Evolutionary conservation across 768 basidiomycete species (phyloP).

Genomic region (Chalciporus chontae): DNA sequence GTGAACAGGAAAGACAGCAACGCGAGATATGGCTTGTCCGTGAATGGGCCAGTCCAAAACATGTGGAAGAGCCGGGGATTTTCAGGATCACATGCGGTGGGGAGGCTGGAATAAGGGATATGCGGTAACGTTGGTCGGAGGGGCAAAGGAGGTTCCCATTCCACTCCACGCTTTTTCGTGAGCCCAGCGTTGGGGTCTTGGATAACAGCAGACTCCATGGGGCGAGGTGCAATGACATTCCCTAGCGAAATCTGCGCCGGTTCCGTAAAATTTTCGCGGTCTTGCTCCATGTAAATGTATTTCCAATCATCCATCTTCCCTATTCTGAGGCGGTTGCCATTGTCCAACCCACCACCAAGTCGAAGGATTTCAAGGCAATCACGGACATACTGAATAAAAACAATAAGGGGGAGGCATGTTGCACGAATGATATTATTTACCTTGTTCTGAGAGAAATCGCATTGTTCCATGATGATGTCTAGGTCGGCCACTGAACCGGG

Average conservation of each 20-base stretch:
- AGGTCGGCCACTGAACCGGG: slow-evolving; percentile 85
- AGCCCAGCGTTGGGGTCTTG: slow-evolving; percentile 54
- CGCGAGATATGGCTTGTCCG: slow-evolving; percentile 97
- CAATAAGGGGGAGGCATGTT: slow-evolving; percentile 10
- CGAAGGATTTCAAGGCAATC: slow-evolving; percentile 95
- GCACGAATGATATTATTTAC: slow-evolving; percentile 32
- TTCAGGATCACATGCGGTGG: slow-evolving; percentile 74
- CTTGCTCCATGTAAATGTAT: slow-evolving; percentile 79
- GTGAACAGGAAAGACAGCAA: slow-evolving; percentile 94
- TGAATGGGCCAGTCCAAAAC: slow-evolving; percentile 99
- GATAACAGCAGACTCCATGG: slow-evolving; percentile 26
- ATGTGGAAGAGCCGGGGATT: slow-evolving; percentile 93
- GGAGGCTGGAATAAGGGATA: slow-evolving; percentile 52
- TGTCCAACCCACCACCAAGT: slow-evolving; percentile 87
- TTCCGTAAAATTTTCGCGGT: slow-evolving; percentile 38
- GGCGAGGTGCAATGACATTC: slow-evolving; percentile 31
- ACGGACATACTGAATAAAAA: slow-evolving; percentile 73
- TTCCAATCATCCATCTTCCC: slow-evolving; percentile 81
- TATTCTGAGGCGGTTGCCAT: slow-evolving; percentile 68
- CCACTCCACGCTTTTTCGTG: slow-evolving; percentile 52
- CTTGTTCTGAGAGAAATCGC: slow-evolving; percentile 83
- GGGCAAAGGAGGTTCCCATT: slow-evolving; percentile 54
- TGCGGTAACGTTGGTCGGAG: slow-evolving; percentile 52
- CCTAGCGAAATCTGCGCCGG: slow-evolving; percentile 30
- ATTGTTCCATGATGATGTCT: slow-evolving; percentile 87